Base-by-base conservation (phyloP, 345 rosid species). In the Alliaria petiolata region DNA sequence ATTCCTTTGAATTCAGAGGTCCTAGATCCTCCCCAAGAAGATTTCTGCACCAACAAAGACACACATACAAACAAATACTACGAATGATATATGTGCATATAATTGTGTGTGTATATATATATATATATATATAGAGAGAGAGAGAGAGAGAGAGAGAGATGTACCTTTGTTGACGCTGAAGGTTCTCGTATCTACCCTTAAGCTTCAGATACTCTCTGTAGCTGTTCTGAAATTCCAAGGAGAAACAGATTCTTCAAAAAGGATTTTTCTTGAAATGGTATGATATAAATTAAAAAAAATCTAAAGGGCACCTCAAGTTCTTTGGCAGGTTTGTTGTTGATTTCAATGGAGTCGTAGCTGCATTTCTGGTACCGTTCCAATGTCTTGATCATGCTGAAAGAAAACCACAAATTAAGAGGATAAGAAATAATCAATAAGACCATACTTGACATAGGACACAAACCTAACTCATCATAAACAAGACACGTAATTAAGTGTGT, bases 361-460 rank as follows among this genome's bases (percentile, higher is more conserved):
- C 96, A 88, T 76, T 95, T 95, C 71, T 92, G 96, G 79, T 95
- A 91, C 84, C 96, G 81, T 12, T 95, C 99, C 42, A 95, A 78
- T 19, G 98, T 85, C 83, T 82, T 89, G 81, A 85, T 90, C 96
- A 95, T 95, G 95, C 99, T 95, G 82, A 35, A 53, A 16, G 5
- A 13, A 13, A 54, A 14, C 6, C 34, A 46, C 51, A 35, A 51
- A 11, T 17, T 28, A 31, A 38, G 19, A 61, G 8, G 45, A 31
- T 19, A 34, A 60, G 13, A 51, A 25, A 39, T 3, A 8, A 44
- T 15, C 15, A 45, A 20, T 22, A 47, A 34, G 14, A 66, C 20
- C 68, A 50, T 67, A 67, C 39, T n/a, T 74, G 36, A 40, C 26
- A 22, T 34, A 3, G 1, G 14, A 40, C 30, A 59, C 51, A 74